Percentiles rank a stretch among this genome's conserved stretches.
Conservation (phyloP, 139 green algal species). For the Axilococcus clingmanii region DNA sequence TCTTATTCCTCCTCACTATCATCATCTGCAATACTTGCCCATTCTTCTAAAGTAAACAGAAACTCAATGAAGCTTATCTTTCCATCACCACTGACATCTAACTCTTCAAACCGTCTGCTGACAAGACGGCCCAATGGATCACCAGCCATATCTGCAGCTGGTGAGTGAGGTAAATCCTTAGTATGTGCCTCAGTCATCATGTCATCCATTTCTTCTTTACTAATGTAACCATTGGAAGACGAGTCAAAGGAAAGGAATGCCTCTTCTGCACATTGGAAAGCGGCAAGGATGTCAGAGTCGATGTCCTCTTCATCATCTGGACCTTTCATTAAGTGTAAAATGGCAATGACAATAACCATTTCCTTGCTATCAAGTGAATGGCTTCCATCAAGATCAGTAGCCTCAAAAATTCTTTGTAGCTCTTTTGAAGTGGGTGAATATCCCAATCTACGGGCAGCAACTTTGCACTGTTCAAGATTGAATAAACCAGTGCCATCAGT, state of each 20-base stretch:
- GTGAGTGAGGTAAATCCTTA: background rate
- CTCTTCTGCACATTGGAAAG: constrained; percentile 12
- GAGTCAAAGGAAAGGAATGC: constrained; percentile 30
- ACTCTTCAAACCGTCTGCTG: constrained; percentile 24
- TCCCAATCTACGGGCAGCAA: constrained; percentile 7
- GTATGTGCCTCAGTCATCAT: background rate
- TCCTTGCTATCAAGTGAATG: constrained; percentile 22
- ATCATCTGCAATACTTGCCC: constrained; percentile 36
- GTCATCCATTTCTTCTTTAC: constrained; percentile 10
- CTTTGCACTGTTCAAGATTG: constrained; percentile 5
- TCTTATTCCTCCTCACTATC: no score
- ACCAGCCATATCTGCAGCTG: background rate
- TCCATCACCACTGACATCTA: constrained; percentile 38
- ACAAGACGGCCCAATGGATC: constrained; percentile 7
- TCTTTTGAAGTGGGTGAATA: constrained; percentile 6
- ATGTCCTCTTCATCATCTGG: no score
- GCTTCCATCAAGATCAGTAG: constrained; percentile 23
- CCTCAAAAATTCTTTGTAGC: constrained; percentile 15
- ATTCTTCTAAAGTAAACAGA: constrained; percentile 37
- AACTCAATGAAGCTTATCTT: constrained; percentile 44
- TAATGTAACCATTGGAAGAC: constrained; percentile 23
- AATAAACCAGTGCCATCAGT: no score
- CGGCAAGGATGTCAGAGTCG: background rate
- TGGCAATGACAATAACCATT: constrained; percentile 25
- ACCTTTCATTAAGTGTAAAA: constrained; percentile 22